phyloP scores from a whole-genome alignment of 805 yeast genomes.

The Pichia cephalocereana region DNA sequence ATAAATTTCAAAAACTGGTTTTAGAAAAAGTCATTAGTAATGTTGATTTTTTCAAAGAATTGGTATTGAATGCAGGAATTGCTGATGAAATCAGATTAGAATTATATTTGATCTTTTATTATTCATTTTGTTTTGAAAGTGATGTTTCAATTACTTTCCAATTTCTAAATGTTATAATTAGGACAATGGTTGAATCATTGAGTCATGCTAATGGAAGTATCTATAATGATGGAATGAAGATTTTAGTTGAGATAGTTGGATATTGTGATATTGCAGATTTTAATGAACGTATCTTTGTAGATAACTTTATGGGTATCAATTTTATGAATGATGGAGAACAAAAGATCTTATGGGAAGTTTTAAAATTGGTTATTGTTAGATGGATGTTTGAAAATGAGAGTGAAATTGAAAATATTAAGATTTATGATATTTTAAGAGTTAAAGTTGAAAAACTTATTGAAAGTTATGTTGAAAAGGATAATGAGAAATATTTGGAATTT shows the following conservation, averaged over 20 bases:
- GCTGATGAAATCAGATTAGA: neutral
- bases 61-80: neutral
- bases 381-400: constrained; percentile 3
- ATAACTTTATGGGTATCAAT: neutral
- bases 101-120: neutral
- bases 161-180: neutral
- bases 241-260: neutral
- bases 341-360: constrained; percentile 2
- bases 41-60: neutral
- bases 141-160: neutral
- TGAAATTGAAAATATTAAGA: neutral
- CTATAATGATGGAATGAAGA: constrained; percentile 3
- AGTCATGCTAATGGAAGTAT: neutral
- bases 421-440: neutral
- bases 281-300: neutral
- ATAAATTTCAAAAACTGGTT: constrained; percentile 1
- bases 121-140: constrained; percentile 3
- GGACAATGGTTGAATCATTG: neutral
- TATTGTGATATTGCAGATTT: constrained; percentile 2
- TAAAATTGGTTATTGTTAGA: constrained; percentile 2
- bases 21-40: constrained; percentile 1
- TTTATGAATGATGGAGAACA: neutral
- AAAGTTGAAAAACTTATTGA: neutral
- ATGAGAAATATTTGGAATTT: constrained; percentile 3
- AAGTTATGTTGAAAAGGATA: constrained; percentile 5